Conservation (phyloP, 306 rosid species). For the Pachyrhizus erosus region DNA sequence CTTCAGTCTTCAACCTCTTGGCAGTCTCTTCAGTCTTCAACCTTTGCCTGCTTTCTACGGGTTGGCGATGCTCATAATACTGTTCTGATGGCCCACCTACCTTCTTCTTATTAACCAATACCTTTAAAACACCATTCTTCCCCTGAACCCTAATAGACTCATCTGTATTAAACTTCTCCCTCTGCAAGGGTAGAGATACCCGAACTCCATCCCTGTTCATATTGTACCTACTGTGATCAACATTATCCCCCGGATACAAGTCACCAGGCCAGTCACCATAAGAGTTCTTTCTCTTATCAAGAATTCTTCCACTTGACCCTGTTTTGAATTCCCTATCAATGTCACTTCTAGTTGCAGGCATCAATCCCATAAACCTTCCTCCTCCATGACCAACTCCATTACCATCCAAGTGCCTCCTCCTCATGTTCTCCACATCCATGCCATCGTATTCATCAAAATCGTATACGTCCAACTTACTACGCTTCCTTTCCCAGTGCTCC, state of each 20-base stretch:
- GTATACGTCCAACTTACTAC: constrained; percentile 66
- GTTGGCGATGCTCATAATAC: constrained; percentile 50
- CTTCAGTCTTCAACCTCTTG: constrained; percentile 57
- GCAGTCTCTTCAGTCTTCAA: constrained; percentile 51
- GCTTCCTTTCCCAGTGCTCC: constrained; percentile 60
- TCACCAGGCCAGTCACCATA: constrained; percentile 51
- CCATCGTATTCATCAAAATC: constrained; percentile 80
- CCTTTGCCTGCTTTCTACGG: constrained; percentile 55
- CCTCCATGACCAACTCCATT: constrained; percentile 56
- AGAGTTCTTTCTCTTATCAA: constrained; percentile 57
- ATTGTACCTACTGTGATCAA: constrained; percentile 50
- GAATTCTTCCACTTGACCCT: constrained; percentile 53
- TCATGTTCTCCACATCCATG: constrained; percentile 48
- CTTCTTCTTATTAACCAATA: constrained; percentile 70
- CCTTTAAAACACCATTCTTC: constrained; percentile 89
- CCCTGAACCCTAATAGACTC: constrained; percentile 89
- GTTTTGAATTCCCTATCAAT: constrained; percentile 58
- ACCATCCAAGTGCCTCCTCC: constrained; percentile 55
- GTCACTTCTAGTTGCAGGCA: constrained; percentile 54
- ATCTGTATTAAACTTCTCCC: constrained; percentile 65
- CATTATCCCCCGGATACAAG: constrained; percentile 49
- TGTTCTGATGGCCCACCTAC: constrained; percentile 48
- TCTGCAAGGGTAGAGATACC: constrained; percentile 41
- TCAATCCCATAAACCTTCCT: constrained; percentile 53
- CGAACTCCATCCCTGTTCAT: constrained; percentile 54